Conservation (phyloP, 1,284 basidiomycete genomes). For the Tilletiopsis washingtonensis region DNA sequence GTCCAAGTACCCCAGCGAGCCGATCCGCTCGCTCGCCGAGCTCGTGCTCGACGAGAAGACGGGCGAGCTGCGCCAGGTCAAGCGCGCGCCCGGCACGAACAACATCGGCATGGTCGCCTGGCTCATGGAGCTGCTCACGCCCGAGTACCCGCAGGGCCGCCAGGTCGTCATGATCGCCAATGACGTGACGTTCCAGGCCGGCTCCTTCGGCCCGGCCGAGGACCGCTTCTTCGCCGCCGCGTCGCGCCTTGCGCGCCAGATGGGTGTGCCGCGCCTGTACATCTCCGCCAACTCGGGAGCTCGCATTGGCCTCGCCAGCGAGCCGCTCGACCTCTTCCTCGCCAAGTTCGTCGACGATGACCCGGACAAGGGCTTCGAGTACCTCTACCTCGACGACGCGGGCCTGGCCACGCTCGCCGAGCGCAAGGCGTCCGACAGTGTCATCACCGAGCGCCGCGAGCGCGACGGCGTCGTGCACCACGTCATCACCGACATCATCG, state of each 20-base stretch:
- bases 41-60: slow-evolving; percentile 91
- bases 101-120: slow-evolving; percentile 96
- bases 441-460: slow-evolving; percentile 67
- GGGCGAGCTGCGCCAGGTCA: slow-evolving; percentile 76
- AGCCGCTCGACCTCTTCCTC: slow-evolving; percentile 79
- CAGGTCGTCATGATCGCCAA: slow-evolving; percentile 86
- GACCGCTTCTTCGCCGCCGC: slow-evolving; percentile 95
- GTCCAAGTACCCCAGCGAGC: slow-evolving; percentile 53
- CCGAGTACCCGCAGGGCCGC: slow-evolving; percentile 85
- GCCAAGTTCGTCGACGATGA: slow-evolving; percentile 77
- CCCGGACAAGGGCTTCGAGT: slow-evolving; percentile 92
- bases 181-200: slow-evolving; percentile 98
- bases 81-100: slow-evolving; percentile 86
- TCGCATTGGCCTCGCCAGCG: slow-evolving; percentile 90
- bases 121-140: slow-evolving; percentile 87
- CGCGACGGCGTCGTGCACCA: slow-evolving; percentile 77
- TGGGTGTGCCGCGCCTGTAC: slow-evolving; percentile 10
- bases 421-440: slow-evolving; percentile 55
- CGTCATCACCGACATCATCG: slow-evolving; percentile 94
- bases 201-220: slow-evolving; percentile 91
- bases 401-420: slow-evolving; percentile 54
- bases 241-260: slow-evolving; percentile 84
- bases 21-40: slow-evolving; percentile 71
- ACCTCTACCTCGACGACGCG: slow-evolving; percentile 69
- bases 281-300: slow-evolving; percentile 10